Evolutionary conservation across 306 rosid genomes (phyloP).

Genomic region (Rosa multiflora): DNA sequence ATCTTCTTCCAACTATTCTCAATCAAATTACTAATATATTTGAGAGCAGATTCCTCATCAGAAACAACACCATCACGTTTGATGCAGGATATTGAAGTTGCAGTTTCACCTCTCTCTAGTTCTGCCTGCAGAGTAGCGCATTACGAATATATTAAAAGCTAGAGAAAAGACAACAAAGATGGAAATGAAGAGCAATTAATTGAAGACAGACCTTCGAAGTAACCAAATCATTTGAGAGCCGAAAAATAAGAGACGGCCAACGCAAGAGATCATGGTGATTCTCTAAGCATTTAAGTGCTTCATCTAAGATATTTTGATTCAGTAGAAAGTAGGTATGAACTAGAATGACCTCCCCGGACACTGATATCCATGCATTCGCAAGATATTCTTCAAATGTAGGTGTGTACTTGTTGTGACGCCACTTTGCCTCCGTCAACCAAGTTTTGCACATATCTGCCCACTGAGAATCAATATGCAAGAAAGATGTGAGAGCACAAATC

Average conservation of each 20-base stretch:
- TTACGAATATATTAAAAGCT: not conserved
- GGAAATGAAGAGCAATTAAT: not conserved
- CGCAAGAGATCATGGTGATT: constrained; percentile 31
- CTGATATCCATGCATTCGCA: constrained; percentile 49
- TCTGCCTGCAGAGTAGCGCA: constrained; percentile 38
- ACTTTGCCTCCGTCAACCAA: constrained; percentile 48
- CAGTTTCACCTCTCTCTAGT: constrained; percentile 52
- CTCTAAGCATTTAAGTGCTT: constrained; percentile 32
- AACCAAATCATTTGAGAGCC: constrained; percentile 58
- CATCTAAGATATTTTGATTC: constrained; percentile 31
- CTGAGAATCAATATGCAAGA: constrained; percentile 13
- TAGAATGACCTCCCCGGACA: constrained; percentile 34
- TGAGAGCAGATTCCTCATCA: constrained; percentile 37
- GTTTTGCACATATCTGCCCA: constrained; percentile 62
- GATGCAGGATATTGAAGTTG: constrained; percentile 42
- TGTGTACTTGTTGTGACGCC: constrained; percentile 33
- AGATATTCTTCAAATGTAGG: constrained; percentile 47
- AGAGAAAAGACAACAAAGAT: not conserved
- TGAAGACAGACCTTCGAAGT: constrained; percentile 39
- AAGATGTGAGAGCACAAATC: not conserved
- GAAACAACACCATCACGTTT: constrained; percentile 20
- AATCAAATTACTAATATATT: constrained; percentile 16
- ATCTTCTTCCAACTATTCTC: constrained; percentile 49
- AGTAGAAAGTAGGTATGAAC: constrained; percentile 40
- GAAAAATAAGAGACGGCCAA: constrained; percentile 42